These are phyloP conservation scores for Avena sativa DNA, from an alignment of 176 grass and related monocot species.

Conservation along the genomic window DNA sequence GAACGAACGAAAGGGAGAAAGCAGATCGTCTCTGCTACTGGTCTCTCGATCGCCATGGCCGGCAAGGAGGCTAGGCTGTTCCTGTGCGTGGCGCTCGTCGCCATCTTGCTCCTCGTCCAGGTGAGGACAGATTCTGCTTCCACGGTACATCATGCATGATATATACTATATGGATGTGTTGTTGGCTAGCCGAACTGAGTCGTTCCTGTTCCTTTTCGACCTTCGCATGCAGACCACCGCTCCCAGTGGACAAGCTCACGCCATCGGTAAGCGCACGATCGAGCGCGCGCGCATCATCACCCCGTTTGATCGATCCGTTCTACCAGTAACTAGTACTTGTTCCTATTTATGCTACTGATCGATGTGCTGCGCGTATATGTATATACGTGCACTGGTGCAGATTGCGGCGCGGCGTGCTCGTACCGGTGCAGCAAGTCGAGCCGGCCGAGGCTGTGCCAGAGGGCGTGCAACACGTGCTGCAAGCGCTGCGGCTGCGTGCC, in stretches of 20 bases:
- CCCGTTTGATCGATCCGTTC: not conserved
- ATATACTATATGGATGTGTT: too few relatives aligned
- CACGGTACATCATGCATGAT: too few relatives aligned
- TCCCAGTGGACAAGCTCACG: constrained; percentile 43
- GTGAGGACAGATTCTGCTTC: constrained; percentile 16
- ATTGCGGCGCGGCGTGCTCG: constrained; percentile 53
- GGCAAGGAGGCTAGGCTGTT: constrained; percentile 6
- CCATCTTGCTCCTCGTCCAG: constrained; percentile 60
- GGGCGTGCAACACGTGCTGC: constrained; percentile 79
- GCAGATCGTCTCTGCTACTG: not conserved
- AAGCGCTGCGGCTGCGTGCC: constrained; percentile 76
- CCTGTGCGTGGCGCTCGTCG: constrained; percentile 40
- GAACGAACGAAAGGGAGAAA: not conserved
- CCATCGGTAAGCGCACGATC: constrained; percentile 25
- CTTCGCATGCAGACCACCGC: constrained; percentile 34
- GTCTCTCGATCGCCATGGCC: constrained; percentile 20
- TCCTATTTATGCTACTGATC: not conserved
- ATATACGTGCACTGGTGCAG: not conserved
- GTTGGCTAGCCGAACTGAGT: not conserved
- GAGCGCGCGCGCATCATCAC: too few relatives aligned
- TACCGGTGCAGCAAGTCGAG: constrained; percentile 75
- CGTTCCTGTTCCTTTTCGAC: not conserved
- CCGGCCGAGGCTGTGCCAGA: constrained; percentile 63
- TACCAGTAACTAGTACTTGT: not conserved
- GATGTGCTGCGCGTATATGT: not conserved